A percentile compares a stretch with the other conserved stretches of the same genome.
Conservation (phyloP, 495 filamentous ascomycete species). For the Neurospora tetrasperma region DNA sequence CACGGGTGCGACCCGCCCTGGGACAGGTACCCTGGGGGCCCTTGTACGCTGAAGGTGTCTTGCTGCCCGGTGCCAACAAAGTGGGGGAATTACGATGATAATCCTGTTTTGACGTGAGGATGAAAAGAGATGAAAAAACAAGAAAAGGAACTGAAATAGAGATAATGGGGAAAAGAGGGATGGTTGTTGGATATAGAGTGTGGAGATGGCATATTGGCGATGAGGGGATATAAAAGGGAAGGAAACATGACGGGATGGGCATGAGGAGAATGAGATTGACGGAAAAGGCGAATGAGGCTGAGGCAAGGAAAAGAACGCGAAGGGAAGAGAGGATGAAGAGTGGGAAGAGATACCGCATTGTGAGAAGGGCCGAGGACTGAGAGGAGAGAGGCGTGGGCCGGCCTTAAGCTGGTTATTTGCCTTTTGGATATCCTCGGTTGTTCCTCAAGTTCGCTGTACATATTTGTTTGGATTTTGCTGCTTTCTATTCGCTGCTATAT, state of each 20-base stretch:
- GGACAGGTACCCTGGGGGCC: background rate
- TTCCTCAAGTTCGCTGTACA: background rate
- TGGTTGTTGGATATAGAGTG: background rate
- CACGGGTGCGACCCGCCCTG: background rate
- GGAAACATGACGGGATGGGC: background rate
- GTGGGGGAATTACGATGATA: background rate
- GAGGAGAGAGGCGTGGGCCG: background rate
- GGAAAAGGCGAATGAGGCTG: background rate
- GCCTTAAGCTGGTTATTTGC: background rate
- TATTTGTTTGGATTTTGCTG: background rate
- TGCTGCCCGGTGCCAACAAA: background rate
- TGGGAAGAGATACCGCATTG: background rate
- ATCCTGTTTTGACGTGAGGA: background rate
- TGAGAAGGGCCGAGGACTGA: background rate
- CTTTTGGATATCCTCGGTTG: background rate
- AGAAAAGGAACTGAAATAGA: too few relatives aligned
- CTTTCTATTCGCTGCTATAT: background rate
- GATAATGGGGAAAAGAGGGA: background rate
- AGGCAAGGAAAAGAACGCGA: background rate
- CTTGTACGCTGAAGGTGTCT: background rate
- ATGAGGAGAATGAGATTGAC: background rate
- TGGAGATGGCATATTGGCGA: background rate
- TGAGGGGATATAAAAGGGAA: background rate
- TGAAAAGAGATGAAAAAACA: background rate
- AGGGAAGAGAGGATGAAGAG: background rate